Conservation (phyloP, 371 early-diverging fungal species). For the Catenaria anguillulae region DNA sequence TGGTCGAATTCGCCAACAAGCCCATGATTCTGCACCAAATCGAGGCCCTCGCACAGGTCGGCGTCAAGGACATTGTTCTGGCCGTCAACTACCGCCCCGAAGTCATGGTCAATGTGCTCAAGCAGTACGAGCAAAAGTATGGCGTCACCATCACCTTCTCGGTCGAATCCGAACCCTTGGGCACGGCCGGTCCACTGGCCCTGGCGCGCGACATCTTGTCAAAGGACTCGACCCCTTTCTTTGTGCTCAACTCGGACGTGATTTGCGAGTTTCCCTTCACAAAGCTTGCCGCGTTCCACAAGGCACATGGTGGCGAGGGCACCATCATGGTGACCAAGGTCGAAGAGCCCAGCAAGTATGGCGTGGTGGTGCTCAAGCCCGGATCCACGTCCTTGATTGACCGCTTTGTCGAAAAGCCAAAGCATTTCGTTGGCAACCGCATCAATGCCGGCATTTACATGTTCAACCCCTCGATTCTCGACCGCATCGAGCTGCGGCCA, state of each 20-base stretch:
- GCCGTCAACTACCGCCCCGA: slow-evolving; percentile 98
- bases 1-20: slow-evolving; percentile 97
- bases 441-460: slow-evolving; percentile 99
- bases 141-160: slow-evolving; percentile 91
- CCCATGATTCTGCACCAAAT: slow-evolving; percentile 99
- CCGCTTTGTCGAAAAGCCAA: slow-evolving; percentile 97
- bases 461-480: slow-evolving; percentile 76
- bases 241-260: slow-evolving; percentile 98
- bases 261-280: slow-evolving; percentile 96
- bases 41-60: slow-evolving; percentile 85
- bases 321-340: slow-evolving; percentile 94
- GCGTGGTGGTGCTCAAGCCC: slow-evolving; percentile 75
- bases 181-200: slow-evolving; percentile 97
- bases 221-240: slow-evolving; percentile 85
- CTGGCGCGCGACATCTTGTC: slow-evolving; percentile 80
- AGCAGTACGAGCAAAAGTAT: slow-evolving; percentile 71
- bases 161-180: slow-evolving; percentile 91
- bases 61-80: slow-evolving; percentile 77
- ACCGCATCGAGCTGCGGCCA: slow-evolving; percentile 81
- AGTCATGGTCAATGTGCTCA: slow-evolving; percentile 72
- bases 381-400: slow-evolving; percentile 52
- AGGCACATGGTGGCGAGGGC: slow-evolving; percentile 74
- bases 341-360: slow-evolving; percentile 96
- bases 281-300: slow-evolving; percentile 71
- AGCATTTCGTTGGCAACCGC: slow-evolving; percentile 80